Percentiles rank a stretch among this genome's conserved stretches.
These are phyloP conservation scores for Irpex sp. DNA, from an alignment of 1,284 basidiomycete genomes.

Conservation along the genomic window DNA sequence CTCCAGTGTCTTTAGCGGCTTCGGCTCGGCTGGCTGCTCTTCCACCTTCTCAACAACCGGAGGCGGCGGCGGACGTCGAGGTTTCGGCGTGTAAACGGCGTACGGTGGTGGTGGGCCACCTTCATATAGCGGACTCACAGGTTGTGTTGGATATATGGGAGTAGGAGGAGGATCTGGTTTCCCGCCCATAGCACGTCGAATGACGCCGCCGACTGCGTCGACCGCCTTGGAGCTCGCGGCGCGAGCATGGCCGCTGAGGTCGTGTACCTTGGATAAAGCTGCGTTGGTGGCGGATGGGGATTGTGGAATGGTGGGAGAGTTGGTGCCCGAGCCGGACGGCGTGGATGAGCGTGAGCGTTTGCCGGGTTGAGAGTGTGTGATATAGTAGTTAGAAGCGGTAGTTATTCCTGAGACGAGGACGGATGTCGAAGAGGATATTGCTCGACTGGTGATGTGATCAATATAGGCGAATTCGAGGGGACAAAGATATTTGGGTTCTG, in stretches of 20 bases:
- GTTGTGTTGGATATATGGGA: not conserved
- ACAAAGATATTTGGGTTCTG: conserved; percentile 6
- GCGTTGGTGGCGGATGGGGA: conserved; percentile 18
- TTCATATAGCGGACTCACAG: not conserved
- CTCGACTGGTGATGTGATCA: conserved; percentile 41
- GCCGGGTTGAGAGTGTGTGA: conserved; percentile 50
- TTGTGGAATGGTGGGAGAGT: conserved; percentile 15
- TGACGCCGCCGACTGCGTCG: conserved; percentile 58
- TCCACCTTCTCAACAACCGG: not conserved
- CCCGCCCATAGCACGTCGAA: conserved; percentile 41
- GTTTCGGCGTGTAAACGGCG: conserved; percentile 12
- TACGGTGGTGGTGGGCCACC: conserved; percentile 11
- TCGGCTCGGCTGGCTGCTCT: conserved; percentile 9
- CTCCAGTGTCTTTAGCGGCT: conserved; percentile 29
- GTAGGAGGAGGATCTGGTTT: conserved; percentile 14
- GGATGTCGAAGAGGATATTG: conserved; percentile 66
- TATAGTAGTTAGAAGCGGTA: conserved; percentile 61
- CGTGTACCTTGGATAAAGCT: conserved; percentile 57
- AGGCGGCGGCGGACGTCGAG: not conserved
- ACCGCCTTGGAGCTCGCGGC: conserved; percentile 64
- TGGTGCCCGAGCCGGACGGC: conserved; percentile 25
- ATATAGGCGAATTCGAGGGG: not conserved
- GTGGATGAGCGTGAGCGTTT: conserved; percentile 18
- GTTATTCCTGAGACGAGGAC: conserved; percentile 61
- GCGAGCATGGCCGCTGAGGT: conserved; percentile 62